A percentile compares a stretch with the other conserved stretches of the same genome.
Evolutionary conservation across 2,329 filamentous ascomycete genomes (phyloP).

Genomic region (Diaporthe sp.): DNA sequence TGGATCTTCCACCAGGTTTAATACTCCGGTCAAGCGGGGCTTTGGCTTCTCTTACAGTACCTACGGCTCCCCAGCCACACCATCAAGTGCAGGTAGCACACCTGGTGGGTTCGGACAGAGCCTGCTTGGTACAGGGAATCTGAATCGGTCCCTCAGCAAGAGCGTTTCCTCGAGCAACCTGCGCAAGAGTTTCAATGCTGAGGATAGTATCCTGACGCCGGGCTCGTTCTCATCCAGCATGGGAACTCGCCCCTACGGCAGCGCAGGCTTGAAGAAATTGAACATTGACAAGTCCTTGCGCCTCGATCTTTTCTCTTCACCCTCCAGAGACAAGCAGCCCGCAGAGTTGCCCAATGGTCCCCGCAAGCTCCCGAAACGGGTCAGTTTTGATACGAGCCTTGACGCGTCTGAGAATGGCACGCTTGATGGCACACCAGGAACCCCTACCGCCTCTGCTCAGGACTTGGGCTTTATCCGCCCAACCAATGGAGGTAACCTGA

Average conservation of each 20-base stretch:
- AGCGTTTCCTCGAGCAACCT: slow-evolving; percentile 91
- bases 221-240: slow-evolving; percentile 84
- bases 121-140: slow-evolving; percentile 73
- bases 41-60: slow-evolving; percentile 95
- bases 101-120: slow-evolving; percentile 78
- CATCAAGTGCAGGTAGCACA: slow-evolving; percentile 77
- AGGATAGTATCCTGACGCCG: slow-evolving; percentile 88
- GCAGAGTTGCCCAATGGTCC: slow-evolving; percentile 58
- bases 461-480: slow-evolving; percentile 74
- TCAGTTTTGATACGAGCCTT: slow-evolving; percentile 87
- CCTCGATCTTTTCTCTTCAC: slow-evolving; percentile 77
- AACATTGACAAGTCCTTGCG: slow-evolving; percentile 91
- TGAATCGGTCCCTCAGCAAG: slow-evolving; percentile 82
- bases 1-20: slow-evolving; percentile 81
- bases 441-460: slow-evolving; percentile 59
- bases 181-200: slow-evolving; percentile 83
- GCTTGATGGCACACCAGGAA: slow-evolving; percentile 55
- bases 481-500: slow-evolving; percentile 56
- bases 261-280: slow-evolving; percentile 85
- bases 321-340: slow-evolving; percentile 65
- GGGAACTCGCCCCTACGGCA: slow-evolving; percentile 75
- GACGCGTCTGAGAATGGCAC: slow-evolving; percentile 59
- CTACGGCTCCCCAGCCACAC: slow-evolving; percentile 85
- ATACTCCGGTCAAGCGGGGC: slow-evolving; percentile 87
- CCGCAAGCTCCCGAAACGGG: slow-evolving; percentile 81